Base-by-base conservation (phyloP, 306 rosid species). In the Begonia loranthoides region DNA sequence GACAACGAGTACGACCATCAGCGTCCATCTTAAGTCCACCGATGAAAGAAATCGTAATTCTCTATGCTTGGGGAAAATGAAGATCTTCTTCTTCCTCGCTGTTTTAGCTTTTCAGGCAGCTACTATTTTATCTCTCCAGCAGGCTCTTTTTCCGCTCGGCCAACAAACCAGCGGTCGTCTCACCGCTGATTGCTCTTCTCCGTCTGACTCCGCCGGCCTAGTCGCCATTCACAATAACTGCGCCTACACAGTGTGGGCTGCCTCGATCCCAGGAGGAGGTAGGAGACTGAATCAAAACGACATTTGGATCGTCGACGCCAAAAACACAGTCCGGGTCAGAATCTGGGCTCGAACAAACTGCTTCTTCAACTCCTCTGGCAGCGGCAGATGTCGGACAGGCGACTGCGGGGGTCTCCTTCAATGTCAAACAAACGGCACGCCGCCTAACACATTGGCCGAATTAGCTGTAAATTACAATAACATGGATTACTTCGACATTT, bases 291-390 rank as follows among this genome's bases (percentile, higher is more conserved):
- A 71, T 63, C 6, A 49, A 2, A 56, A 52, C 13, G 64, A 76
- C 9, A 13, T 59, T 0, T 79, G 93, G 88, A 46, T 12, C 10
- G 0, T 87, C 13, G 47, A n/a, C 9, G 69, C 57, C 47, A 63
- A 69, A n/a, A 15, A 41, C 0, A 40, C 62, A 0, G 89, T 84
- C 46, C 59, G 80, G 0, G 82, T 60, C 15, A 80, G 89, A 49
- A 75, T 87, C 3, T 87, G 95, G 93, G 82, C 79, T 0, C 81
- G 93, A 38, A 87, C 95, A 24, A 63, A 65, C n/a, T 82, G 95
- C 76, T 65, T 55, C 41, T 82, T 82, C 15, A 77, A 79, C 17
- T 49, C 44, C 0, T 28, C 58, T 0, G 87, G 88, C 0, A 52
- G 16, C 0, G 87, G 87, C 4, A 59, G 9, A 3, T 87, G 95